phyloP scores from a whole-genome alignment of 257 asterid genomes.

The Solanum piurae region DNA sequence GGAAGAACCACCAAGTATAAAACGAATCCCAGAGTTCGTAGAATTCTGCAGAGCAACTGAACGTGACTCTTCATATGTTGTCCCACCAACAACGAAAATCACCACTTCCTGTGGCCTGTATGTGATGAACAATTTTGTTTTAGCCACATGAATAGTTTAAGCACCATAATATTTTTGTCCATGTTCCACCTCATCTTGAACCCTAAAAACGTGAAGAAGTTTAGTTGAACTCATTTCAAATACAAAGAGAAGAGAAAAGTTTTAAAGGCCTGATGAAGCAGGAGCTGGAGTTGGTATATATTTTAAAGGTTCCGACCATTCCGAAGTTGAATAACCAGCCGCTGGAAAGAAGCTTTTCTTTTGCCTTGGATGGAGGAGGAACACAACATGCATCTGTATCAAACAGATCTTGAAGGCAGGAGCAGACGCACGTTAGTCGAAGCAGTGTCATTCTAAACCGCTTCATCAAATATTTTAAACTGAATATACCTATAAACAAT shows the following conservation, averaged over 20 bases:
- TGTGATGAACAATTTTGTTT: neutral
- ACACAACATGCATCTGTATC: neutral
- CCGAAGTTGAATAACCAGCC: neutral
- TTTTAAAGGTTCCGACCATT: neutral
- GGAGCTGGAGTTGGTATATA: neutral
- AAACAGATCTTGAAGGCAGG: neutral
- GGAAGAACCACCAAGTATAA: constrained; percentile 90
- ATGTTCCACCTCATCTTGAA: neutral
- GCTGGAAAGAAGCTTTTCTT: neutral
- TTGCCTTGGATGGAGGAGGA: neutral
- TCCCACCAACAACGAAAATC: constrained; percentile 84
- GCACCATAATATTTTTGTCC: neutral
- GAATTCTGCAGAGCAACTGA: constrained; percentile 71
- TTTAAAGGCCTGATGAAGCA: neutral
- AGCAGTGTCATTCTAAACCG: neutral
- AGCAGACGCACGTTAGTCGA: neutral
- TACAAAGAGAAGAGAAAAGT: neutral
- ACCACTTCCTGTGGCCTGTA: constrained; percentile 92
- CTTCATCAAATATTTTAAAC: neutral
- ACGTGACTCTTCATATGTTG: constrained; percentile 96
- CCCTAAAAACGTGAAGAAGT: neutral
- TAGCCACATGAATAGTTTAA: neutral
- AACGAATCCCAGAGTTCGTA: constrained; percentile 75
- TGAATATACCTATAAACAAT: neutral
- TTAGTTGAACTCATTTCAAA: neutral